Conservation (phyloP, 768 basidiomycete species). For the Sarcomyxa edulis region DNA sequence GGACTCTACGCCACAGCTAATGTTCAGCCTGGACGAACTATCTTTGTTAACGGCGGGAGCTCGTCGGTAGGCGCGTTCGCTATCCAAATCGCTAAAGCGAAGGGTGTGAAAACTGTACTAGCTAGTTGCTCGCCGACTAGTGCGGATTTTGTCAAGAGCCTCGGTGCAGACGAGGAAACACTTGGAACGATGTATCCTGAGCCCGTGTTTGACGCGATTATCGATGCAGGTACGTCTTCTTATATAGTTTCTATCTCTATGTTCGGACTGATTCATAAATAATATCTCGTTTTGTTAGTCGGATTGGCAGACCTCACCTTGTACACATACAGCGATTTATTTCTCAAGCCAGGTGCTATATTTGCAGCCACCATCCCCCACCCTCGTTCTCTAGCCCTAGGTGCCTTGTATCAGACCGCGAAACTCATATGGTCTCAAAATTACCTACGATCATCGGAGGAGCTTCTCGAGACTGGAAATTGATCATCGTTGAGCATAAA, state of each 20-base stretch:
- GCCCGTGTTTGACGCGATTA: constrained; percentile 50
- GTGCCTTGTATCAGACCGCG: constrained; percentile 24
- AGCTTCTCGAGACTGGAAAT: constrained; percentile 16
- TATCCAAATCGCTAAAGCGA: constrained; percentile 67
- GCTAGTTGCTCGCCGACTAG: constrained; percentile 60
- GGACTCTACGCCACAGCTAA: constrained; percentile 41
- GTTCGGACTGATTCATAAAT: too few relatives aligned
- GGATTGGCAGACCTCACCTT: constrained; percentile 43
- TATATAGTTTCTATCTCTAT: too few relatives aligned
- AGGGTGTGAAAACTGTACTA: constrained; percentile 52
- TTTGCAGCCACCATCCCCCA: constrained; percentile 51
- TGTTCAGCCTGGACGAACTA: constrained; percentile 50
- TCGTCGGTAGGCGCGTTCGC: constrained; percentile 65
- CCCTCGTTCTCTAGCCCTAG: constrained; percentile 22
- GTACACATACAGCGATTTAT: constrained; percentile 44
- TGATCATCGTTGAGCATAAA: constrained; percentile 25
- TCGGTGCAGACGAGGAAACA: constrained; percentile 66
- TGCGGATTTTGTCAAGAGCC: constrained; percentile 44
- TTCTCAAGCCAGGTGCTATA: constrained; percentile 46
- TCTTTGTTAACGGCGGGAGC: constrained; percentile 71
- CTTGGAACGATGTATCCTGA: constrained; percentile 39
- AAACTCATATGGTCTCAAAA: constrained; percentile 34
- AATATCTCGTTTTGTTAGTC: too few relatives aligned
- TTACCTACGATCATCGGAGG: constrained; percentile 35
- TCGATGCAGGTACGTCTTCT: too few relatives aligned